Conservation (phyloP, 768 basidiomycete species). For the Rhizopogon vesiculosus region DNA sequence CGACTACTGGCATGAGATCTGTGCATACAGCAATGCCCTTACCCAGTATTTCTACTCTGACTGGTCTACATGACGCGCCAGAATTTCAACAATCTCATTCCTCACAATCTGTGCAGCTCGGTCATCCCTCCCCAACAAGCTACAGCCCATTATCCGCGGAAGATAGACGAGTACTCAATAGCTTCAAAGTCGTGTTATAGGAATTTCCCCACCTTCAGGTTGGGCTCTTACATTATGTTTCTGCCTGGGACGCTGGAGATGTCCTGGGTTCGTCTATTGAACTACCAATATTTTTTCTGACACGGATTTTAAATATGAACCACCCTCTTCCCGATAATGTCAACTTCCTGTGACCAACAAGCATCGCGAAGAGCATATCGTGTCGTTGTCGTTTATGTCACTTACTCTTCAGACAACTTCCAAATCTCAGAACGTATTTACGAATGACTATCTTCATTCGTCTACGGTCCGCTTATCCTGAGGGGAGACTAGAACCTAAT, state of each 20-base stretch:
- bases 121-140: constrained; percentile 20
- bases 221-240: not conserved
- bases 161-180: constrained; percentile 53
- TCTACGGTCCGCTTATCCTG: too few relatives aligned
- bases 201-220: not conserved
- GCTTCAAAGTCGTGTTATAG: constrained; percentile 51
- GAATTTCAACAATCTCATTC: constrained; percentile 2
- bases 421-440: not conserved
- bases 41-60: constrained; percentile 19
- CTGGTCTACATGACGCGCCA: constrained; percentile 2
- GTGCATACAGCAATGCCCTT: constrained; percentile 10
- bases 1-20: constrained; percentile 2
- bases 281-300: not conserved
- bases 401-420: not conserved
- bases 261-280: not conserved
- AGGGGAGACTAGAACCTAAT: too few relatives aligned
- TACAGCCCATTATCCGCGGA: constrained; percentile 46
- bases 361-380: not conserved
- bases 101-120: constrained; percentile 14
- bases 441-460: too few relatives aligned
- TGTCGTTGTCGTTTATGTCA: not conserved
- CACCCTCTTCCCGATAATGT: not conserved
- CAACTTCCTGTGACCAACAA: not conserved
- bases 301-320: not conserved
- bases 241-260: not conserved